These are phyloP conservation scores for Pseudocercospora pini-densiflorae DNA, from an alignment of 2,329 filamentous ascomycete species.

Conservation along the genomic window DNA sequence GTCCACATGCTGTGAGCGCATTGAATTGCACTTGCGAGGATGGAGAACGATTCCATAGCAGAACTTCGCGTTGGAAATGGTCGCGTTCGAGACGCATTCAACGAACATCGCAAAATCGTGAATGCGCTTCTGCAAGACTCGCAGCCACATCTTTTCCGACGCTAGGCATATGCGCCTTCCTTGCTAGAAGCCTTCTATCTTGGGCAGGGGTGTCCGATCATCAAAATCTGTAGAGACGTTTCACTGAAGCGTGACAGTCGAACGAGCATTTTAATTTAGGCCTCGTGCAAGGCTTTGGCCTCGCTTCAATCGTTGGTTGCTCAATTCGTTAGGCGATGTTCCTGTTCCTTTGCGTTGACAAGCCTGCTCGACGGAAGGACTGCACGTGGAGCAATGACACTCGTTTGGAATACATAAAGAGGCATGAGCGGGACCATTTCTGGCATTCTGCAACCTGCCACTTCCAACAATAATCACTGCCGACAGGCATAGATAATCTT, in stretches of 20 bases:
- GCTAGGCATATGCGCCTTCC: conserved; percentile 2
- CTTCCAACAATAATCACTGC: background rate
- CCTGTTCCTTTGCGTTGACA: background rate
- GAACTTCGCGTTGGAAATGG: no score
- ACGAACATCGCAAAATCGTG: background rate
- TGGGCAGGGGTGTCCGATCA: conserved; percentile 6
- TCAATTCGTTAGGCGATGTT: background rate
- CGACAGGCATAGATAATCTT: conserved; percentile 6
- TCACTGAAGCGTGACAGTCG: conserved; percentile 3
- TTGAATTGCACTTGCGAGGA: no score
- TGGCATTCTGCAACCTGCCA: conserved; percentile 16
- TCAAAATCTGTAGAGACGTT: background rate
- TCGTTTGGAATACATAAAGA: conserved; percentile 20
- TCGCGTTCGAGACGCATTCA: background rate
- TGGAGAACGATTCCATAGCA: no score
- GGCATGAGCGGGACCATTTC: conserved; percentile 12
- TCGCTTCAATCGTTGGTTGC: background rate
- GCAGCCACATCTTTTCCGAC: background rate
- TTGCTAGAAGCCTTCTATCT: background rate
- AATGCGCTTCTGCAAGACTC: background rate
- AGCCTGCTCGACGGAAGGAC: conserved; percentile 1
- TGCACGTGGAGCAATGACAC: conserved; percentile 13
- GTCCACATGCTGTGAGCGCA: no score
- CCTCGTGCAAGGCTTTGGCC: conserved; percentile 1
- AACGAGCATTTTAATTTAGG: background rate